These are phyloP conservation scores for Coffea eugenioides DNA, from an alignment of 257 asterid genomes.

Conservation along the genomic window DNA sequence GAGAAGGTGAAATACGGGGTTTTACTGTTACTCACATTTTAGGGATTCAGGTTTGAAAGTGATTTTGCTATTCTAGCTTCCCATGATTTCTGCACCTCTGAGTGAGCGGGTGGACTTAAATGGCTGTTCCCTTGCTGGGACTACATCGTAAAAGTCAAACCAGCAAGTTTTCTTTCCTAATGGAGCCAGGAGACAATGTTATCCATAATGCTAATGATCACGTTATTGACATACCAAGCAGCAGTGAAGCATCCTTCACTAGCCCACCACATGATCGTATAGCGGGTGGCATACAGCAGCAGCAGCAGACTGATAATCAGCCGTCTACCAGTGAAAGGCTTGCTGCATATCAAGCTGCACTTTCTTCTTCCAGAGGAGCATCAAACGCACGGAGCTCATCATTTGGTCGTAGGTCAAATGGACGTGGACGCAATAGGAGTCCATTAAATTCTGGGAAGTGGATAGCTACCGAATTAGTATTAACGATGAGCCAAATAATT, in stretches of 20 bases:
- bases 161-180: slow-evolving; percentile 48
- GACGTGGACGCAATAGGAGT: slow-evolving; percentile 69
- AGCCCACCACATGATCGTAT: slow-evolving; percentile 50
- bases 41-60: slow-evolving; percentile 14
- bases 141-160: slow-evolving; percentile 54
- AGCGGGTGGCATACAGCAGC: slow-evolving; percentile 45
- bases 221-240: slow-evolving; percentile 63
- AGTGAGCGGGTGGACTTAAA: slow-evolving; percentile 41
- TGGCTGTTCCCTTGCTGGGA: slow-evolving; percentile 65
- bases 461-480: slow-evolving; percentile 74
- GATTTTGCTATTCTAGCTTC: slow-evolving; percentile 25
- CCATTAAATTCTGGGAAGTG: slow-evolving; percentile 79
- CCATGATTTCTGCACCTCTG: slow-evolving; percentile 47
- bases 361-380: slow-evolving; percentile 45
- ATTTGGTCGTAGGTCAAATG: slow-evolving; percentile 59
- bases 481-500: slow-evolving; percentile 78
- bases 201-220: slow-evolving; percentile 37
- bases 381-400: slow-evolving; percentile 63
- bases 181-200: slow-evolving; percentile 57
- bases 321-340: slow-evolving; percentile 60
- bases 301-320: slow-evolving; percentile 48
- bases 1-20: slow-evolving; percentile 8
- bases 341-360: slow-evolving; percentile 50
- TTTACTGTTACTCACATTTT: slow-evolving; percentile 1
- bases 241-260: slow-evolving; percentile 55